Conservation (phyloP, 2,329 filamentous ascomycete genomes). For the Aspergillus brunneoviolaceus region DNA sequence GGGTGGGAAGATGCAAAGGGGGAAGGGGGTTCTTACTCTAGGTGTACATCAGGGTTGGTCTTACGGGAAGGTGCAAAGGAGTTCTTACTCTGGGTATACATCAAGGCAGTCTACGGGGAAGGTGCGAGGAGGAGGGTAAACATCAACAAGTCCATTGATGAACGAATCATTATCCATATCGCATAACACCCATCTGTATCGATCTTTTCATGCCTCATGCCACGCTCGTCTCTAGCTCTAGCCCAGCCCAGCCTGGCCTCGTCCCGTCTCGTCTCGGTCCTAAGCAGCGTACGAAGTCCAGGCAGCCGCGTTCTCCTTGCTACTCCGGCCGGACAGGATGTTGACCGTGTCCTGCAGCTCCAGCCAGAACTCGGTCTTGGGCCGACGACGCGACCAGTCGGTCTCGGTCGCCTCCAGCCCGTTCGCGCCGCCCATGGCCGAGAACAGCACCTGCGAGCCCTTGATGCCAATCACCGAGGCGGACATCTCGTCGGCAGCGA, state of each 20-base stretch:
- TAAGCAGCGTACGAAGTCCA: conserved; percentile 31
- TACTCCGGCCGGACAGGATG: conserved; percentile 72
- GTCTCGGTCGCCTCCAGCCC: conserved; percentile 80
- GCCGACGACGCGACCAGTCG: conserved; percentile 88
- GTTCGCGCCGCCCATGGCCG: conserved; percentile 62
- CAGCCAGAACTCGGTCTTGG: conserved; percentile 83
- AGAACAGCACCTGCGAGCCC: conserved; percentile 86
- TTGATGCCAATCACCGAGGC: conserved; percentile 87
- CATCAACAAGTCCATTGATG: background rate
- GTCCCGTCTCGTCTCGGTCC: no score
- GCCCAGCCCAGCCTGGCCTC: background rate
- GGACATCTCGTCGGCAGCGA: conserved; percentile 71
- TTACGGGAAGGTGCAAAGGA: no score
- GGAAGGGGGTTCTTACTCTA: no score
- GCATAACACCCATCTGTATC: background rate
- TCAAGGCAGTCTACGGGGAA: no score
- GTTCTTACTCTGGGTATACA: no score
- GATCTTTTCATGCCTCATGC: background rate
- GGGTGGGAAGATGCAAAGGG: no score
- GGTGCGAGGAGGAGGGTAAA: no score
- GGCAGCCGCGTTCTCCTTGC: conserved; percentile 25
- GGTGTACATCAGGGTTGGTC: no score
- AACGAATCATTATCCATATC: background rate
- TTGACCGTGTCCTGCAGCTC: conserved; percentile 78
- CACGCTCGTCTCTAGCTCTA: background rate